A percentile compares a stretch with the other conserved stretches of the same genome.
These are phyloP conservation scores for Syncephalastrum contaminatum DNA, from an alignment of 371 early-diverging fungal species.

Conservation along the genomic window DNA sequence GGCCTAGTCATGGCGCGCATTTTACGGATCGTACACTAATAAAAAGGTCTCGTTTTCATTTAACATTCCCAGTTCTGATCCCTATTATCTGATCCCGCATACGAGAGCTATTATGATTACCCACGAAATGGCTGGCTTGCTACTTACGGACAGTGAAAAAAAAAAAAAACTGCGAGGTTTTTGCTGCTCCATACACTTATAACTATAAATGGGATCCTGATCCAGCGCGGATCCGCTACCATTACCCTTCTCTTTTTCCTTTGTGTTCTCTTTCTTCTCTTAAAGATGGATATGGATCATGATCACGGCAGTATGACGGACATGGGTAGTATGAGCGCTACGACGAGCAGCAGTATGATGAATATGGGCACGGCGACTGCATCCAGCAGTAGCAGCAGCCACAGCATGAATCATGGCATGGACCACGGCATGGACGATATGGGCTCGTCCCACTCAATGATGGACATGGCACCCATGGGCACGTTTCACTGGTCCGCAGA, in stretches of 20 bases:
- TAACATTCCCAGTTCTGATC: no score
- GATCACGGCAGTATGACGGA: neutral
- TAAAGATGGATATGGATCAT: constrained; percentile 4
- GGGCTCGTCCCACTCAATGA: constrained; percentile 4
- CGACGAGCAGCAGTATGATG: no score
- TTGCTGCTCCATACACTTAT: constrained; percentile 13
- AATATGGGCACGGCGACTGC: no score
- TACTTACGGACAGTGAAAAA: no score
- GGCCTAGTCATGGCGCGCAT: no score
- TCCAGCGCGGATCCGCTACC: neutral
- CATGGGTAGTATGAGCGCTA: no score
- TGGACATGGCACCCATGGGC: constrained; percentile 28
- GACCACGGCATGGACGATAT: constrained; percentile 17
- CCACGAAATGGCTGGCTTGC: no score
- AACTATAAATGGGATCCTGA: constrained; percentile 2
- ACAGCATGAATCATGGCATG: constrained; percentile 2
- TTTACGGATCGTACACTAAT: no score
- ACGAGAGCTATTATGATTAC: no score
- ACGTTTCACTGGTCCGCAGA: constrained; percentile 42
- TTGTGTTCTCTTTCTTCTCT: neutral
- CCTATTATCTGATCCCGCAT: no score
- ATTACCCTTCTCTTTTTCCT: neutral
- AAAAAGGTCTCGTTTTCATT: no score
- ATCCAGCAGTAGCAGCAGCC: neutral
- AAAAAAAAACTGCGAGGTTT: constrained; percentile 16